Evolutionary conservation across 169 alveolate species (phyloP).

Genomic region (Cystoisospora suis): DNA sequence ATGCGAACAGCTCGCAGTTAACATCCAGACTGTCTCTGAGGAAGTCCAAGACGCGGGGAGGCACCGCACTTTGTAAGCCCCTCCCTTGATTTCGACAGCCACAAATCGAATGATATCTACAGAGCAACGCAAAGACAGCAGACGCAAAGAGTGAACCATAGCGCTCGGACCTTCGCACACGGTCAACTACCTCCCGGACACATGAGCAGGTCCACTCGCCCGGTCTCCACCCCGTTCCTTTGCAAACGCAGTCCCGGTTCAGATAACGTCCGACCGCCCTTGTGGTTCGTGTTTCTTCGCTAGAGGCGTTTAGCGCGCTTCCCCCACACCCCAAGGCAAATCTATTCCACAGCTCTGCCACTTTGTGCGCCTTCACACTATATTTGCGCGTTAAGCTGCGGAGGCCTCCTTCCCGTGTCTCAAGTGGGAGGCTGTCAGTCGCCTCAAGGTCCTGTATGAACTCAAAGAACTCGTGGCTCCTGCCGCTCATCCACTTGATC

Average conservation of each 20-base stretch:
- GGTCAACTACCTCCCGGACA: neutral
- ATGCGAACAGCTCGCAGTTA: constrained; percentile 45
- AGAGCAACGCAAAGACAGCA: neutral
- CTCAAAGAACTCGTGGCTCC: constrained; percentile 3
- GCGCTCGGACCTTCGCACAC: neutral
- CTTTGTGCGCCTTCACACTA: neutral
- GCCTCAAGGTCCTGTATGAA: neutral
- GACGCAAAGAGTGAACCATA: neutral
- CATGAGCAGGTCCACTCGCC: constrained; percentile 26
- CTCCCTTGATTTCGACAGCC: constrained; percentile 22
- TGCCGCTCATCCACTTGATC: constrained; percentile 10
- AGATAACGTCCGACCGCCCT: too few relatives aligned
- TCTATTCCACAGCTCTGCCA: constrained; percentile 1
- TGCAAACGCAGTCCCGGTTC: neutral
- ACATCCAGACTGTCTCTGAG: constrained; percentile 31
- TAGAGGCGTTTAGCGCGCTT: too few relatives aligned
- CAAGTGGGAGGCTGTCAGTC: too few relatives aligned
- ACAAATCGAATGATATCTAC: constrained; percentile 23
- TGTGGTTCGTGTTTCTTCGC: too few relatives aligned
- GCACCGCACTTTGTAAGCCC: constrained; percentile 29
- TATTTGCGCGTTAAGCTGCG: neutral
- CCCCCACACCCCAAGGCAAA: neutral
- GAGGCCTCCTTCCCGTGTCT: neutral
- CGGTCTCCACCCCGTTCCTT: neutral
- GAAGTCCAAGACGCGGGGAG: neutral